Evolutionary conservation across 2,329 filamentous ascomycete species (phyloP), one percentile per base, ranked within the genome.

Genomic region (Diaporthe vaccinii): DNA sequence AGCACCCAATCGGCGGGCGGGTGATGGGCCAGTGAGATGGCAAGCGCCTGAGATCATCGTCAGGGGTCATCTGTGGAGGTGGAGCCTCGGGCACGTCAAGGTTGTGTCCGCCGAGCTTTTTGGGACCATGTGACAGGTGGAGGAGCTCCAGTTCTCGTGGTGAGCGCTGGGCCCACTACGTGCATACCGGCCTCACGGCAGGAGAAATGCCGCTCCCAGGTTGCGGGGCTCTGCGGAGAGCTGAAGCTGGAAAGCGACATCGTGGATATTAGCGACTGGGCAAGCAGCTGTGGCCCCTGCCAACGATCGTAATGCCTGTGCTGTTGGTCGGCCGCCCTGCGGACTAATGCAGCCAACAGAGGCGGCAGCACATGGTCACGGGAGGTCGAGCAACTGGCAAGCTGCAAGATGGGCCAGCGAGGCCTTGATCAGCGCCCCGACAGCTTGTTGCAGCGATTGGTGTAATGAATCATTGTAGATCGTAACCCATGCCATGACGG

Each of bases 391-490:
- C 61, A n/a, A n/a, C n/a, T n/a, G n/a, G n/a, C n/a, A 31, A 34
- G 53, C 12, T 57, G 53, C 44, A 39, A 53, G 34, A 44, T 44
- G 59, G 41, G 41, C 62, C 62, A 39, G 44, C 28, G 12, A 34
- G 62, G 44, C 31, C 14, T 10, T 68, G 62, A 53, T 68, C 62
- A 53, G 28, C 31, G 14, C 31, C 65, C 46, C 22, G 41, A 41
- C 31, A 53, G 44, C 28, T 17, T 20, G n/a, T 28, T 39, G 46
- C n/a, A 28, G 31, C 15, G 22, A 55, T 39, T 69, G 44, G 31
- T 55, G 53, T 65, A 25, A 69, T 69, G 65, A 69, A 41, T 69
- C 65, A 69, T 69, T 55, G 65, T 69, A 53, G 49, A 68, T 68
- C 46, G 62, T 68, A 51, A 12, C 46, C 62, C 20, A 39, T 25